These are phyloP conservation scores for Rubus parviflorus DNA, from an alignment of 306 rosid genomes.

Conservation along the genomic window DNA sequence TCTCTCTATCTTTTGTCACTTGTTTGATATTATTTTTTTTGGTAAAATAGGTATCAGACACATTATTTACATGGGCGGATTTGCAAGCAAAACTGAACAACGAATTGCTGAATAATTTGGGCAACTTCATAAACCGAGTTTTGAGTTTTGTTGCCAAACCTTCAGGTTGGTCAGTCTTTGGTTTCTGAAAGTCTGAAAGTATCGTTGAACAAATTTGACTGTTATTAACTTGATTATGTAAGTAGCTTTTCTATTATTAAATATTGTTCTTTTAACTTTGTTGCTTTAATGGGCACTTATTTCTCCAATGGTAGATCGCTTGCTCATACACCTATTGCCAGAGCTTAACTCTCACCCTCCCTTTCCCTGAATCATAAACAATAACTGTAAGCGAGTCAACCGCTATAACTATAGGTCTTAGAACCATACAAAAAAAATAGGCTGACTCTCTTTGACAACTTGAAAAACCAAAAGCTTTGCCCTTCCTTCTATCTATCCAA, in stretches of 20 bases:
- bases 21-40: neutral
- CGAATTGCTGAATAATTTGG: slow-evolving; percentile 87
- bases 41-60: slow-evolving; percentile 72
- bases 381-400: neutral
- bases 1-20: neutral
- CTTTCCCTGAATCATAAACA: neutral
- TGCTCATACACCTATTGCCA: neutral
- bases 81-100: slow-evolving; percentile 86
- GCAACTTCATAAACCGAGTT: slow-evolving; percentile 84
- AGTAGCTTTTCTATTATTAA: neutral
- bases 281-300: neutral
- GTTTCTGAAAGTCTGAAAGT: neutral
- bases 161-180: slow-evolving; percentile 57
- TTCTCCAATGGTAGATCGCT: neutral
- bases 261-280: neutral
- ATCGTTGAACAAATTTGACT: neutral
- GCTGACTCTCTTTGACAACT: neutral
- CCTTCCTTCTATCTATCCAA: neutral
- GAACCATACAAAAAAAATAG: no score
- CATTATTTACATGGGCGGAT: slow-evolving; percentile 86
- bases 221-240: neutral
- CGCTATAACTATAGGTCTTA: neutral
- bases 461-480: neutral
- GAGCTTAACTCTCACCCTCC: neutral
- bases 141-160: slow-evolving; percentile 94